Percentiles rank a stretch among this genome's conserved stretches.
Evolutionary conservation across 2,329 filamentous ascomycete genomes (phyloP).

Genomic region (Pseudogymnoascus sp.): DNA sequence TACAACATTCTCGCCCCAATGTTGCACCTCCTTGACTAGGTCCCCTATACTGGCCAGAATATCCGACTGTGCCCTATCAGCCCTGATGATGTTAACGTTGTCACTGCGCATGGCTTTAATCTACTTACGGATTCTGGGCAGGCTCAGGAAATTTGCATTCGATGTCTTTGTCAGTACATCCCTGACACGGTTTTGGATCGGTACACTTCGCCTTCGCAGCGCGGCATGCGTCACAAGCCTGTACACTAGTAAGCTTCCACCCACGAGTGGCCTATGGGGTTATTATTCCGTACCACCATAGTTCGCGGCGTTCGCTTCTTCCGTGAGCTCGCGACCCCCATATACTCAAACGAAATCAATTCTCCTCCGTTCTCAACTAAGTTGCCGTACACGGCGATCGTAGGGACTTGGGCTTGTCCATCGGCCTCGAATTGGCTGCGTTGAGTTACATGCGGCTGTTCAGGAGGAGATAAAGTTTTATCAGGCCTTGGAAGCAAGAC

Average conservation of each 20-base stretch:
- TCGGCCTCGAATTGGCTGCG: no score
- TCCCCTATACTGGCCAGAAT: conserved; percentile 42
- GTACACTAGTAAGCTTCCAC: conserved; percentile 1
- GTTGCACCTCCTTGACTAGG: conserved; percentile 19
- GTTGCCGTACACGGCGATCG: no score
- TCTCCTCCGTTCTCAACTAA: no score
- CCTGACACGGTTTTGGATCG: conserved; percentile 75
- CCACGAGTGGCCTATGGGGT: conserved; percentile 22
- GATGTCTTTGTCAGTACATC: conserved; percentile 78
- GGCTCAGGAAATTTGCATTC: conserved; percentile 86
- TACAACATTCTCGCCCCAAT: not conserved
- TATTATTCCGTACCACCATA: conserved; percentile 31
- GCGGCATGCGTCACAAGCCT: conserved; percentile 89
- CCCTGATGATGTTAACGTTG: not conserved
- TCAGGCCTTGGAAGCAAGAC: no score
- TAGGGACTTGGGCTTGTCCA: no score
- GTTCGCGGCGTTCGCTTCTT: conserved; percentile 30
- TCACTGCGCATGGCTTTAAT: conserved; percentile 30
- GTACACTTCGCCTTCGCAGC: conserved; percentile 87
- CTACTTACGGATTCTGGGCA: conserved; percentile 76
- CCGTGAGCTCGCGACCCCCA: conserved; percentile 10
- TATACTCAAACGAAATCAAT: conserved; percentile 6
- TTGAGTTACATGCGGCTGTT: no score
- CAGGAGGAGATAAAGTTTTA: no score
- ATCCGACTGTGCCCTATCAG: conserved; percentile 53